These are phyloP conservation scores for Mycena capillaripes DNA, from an alignment of 768 basidiomycete genomes.

Conservation along the genomic window DNA sequence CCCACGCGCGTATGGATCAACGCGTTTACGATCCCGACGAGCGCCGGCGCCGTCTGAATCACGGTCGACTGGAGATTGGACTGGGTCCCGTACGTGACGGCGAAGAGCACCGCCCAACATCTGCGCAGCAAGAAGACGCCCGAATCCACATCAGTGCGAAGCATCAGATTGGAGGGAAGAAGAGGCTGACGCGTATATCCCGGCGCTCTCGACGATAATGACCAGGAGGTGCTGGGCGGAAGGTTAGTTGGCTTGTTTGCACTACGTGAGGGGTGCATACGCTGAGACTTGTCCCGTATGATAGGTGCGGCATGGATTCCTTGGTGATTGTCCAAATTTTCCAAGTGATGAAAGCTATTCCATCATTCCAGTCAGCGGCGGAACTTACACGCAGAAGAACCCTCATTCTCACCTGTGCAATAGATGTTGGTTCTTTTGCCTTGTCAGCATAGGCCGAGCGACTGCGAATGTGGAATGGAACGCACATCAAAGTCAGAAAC, in stretches of 20 bases:
- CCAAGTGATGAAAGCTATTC: conserved; percentile 12
- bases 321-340: conserved; percentile 19
- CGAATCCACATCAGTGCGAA: too few relatives aligned
- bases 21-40: conserved; percentile 23
- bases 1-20: conserved; percentile 24
- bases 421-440: conserved; percentile 16
- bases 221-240: conserved; percentile 22
- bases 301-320: background rate
- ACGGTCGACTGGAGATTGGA: background rate
- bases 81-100: background rate
- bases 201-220: conserved; percentile 28
- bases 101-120: background rate
- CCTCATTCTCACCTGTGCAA: background rate
- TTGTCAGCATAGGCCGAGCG: background rate
- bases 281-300: conserved; percentile 1
- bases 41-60: conserved; percentile 1
- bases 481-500: conserved; percentile 9
- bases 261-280: background rate
- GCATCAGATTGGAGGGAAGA: too few relatives aligned
- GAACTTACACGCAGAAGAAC: background rate
- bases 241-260: background rate
- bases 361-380: background rate
- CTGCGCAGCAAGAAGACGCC: background rate
- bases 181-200: conserved; percentile 15
- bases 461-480: background rate